These are phyloP conservation scores for Nevesoporus exiguus DNA, from an alignment of 768 basidiomycete species.

Conservation along the genomic window DNA sequence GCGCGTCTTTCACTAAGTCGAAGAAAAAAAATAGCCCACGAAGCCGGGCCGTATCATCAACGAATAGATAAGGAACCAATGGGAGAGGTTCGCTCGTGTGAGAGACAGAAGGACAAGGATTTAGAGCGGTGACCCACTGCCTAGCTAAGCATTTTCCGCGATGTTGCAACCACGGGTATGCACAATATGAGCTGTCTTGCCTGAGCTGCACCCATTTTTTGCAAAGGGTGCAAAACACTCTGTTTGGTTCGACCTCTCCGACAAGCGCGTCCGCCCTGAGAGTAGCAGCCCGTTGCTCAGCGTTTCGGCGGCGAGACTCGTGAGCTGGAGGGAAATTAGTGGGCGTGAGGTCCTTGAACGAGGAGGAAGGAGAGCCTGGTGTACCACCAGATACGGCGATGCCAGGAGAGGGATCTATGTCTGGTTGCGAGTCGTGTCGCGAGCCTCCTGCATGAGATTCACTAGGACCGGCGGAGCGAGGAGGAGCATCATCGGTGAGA, in stretches of 20 bases:
- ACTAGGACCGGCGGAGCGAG: conserved; percentile 29
- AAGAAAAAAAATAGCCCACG: neutral
- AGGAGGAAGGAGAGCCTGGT: conserved; percentile 35
- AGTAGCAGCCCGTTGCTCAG: conserved; percentile 73
- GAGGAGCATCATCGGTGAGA: conserved; percentile 23
- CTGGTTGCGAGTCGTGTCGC: conserved; percentile 8
- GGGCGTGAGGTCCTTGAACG: conserved; percentile 59
- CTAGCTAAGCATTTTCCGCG: conserved; percentile 70
- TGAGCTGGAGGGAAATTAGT: conserved; percentile 53
- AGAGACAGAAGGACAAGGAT: neutral
- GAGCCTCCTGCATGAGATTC: conserved; percentile 30
- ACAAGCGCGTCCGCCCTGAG: conserved; percentile 65
- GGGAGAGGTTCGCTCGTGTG: conserved; percentile 6
- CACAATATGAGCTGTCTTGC: conserved; percentile 75
- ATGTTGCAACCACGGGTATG: conserved; percentile 81
- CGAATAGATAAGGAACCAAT: conserved; percentile 1
- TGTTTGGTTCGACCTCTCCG: conserved; percentile 66
- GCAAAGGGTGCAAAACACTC: conserved; percentile 73
- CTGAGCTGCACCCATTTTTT: conserved; percentile 81
- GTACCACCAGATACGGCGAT: conserved; percentile 15
- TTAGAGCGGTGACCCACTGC: conserved; percentile 45
- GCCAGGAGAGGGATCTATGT: conserved; percentile 3
- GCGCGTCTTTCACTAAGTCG: conserved; percentile 49
- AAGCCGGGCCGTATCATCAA: neutral
- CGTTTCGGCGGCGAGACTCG: conserved; percentile 70